Base-by-base conservation (phyloP, 148 eudicot species). In the Dianthus caryophyllus region DNA sequence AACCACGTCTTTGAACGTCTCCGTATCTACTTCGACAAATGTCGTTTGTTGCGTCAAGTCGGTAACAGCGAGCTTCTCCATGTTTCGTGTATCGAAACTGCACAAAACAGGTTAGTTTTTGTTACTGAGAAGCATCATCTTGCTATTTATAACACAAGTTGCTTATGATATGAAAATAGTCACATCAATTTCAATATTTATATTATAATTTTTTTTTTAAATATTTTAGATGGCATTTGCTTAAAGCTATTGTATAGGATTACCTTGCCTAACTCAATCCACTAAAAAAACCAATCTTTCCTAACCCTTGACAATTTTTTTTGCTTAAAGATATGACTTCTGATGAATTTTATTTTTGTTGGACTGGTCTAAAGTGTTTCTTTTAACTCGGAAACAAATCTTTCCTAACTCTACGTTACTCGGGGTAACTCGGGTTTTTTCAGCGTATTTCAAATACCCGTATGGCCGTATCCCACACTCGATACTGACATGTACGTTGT, bases 1-100 rank as follows among this genome's bases (percentile, higher is more conserved):
- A 27, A 80, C 83, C 18, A 80, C 80, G 31, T 80, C 80, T 61
- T 77, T 71, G 72, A 77, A 80, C 18, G 33, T 77, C 30, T 18
- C 24, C 51, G 76, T 70, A 43, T 80, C 73, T 5, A 63, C 80
- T 22, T 80, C 64, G 46, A 80, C 78, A 26, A 77, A 77, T 31
- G 80, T 77, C 39, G 80, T 80, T 59, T 55, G 56, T 0, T 71
- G 76, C 38, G 66, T 71, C 7, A 73, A 49, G 62, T 67, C 64
- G 36, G 43, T 20, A 48, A 22, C 38, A 10, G 18, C 58, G 25
- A 33, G 74, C 62, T 65, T 72, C 72, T 80, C 74, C 76, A 64
- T 68, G 64, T 21, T 65, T 29, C 26, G 21, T 51, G 39, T 27
- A 64, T 29, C 57, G 55, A 46, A 22, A 43, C 72, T 74, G 73